Evolutionary conservation across 768 basidiomycete species (phyloP).

Genomic region (Antrodiella citrinella): DNA sequence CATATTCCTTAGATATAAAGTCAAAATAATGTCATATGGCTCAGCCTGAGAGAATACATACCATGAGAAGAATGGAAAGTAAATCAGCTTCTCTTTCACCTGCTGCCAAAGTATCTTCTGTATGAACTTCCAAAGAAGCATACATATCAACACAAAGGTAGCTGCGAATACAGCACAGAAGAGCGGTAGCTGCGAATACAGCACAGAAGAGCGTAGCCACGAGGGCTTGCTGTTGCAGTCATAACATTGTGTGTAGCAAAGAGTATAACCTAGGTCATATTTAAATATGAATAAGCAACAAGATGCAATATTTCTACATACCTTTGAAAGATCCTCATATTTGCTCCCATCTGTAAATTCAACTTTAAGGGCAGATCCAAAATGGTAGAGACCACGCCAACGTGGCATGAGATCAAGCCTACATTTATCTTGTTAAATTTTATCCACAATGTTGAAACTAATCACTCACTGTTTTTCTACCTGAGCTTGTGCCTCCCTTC

Average conservation of each 20-base stretch:
- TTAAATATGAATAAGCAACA: background rate
- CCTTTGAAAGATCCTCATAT: conserved; percentile 28
- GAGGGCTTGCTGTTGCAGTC: background rate
- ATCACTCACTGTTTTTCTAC: conserved; percentile 20
- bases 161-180: conserved; percentile 22
- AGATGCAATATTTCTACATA: conserved; percentile 9
- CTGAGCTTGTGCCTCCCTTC: conserved; percentile 4
- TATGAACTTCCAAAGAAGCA: conserved; percentile 25
- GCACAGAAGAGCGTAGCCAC: conserved; percentile 20
- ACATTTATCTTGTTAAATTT: background rate
- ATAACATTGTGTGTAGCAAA: conserved; percentile 22
- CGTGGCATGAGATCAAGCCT: conserved; percentile 24
- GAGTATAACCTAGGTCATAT: conserved; percentile 19
- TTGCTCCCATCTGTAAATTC: conserved; percentile 29
- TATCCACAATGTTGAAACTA: conserved; percentile 1
- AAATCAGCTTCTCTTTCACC: too few relatives aligned
- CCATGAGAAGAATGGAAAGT: too few relatives aligned
- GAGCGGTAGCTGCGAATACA: too few relatives aligned
- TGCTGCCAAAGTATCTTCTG: conserved; percentile 16
- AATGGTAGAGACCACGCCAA: conserved; percentile 29
- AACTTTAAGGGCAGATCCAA: conserved; percentile 17
- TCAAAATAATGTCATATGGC: too few relatives aligned
- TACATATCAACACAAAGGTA: conserved; percentile 26
- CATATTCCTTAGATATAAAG: too few relatives aligned
- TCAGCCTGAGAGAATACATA: too few relatives aligned